Percentiles rank a stretch among this genome's conserved stretches.
Evolutionary conservation across 2,329 filamentous ascomycete genomes (phyloP).

Genomic region (Cladosporium sp.): DNA sequence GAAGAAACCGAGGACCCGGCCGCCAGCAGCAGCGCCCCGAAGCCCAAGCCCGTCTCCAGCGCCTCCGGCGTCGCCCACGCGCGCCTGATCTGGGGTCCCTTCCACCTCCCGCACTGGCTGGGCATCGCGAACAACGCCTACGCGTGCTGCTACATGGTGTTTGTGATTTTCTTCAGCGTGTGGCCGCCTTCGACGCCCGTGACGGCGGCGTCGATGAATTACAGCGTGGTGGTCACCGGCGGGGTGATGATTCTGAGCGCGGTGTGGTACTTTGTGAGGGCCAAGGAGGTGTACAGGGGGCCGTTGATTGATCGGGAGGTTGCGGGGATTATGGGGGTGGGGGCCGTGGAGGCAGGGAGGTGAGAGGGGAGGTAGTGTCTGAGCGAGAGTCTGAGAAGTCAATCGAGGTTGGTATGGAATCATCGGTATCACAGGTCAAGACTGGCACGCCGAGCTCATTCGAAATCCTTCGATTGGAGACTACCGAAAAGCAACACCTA

Average conservation of each 20-base stretch:
- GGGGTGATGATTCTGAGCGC: constrained; percentile 33
- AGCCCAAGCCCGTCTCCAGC: neutral
- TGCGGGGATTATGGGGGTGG: constrained; percentile 23
- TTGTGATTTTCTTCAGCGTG: constrained; percentile 53
- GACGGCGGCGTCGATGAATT: constrained; percentile 38
- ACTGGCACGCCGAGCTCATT: too few species aligned
- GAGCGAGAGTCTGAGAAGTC: too few species aligned
- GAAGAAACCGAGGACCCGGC: neutral
- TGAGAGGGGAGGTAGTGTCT: too few species aligned
- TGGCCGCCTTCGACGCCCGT: constrained; percentile 38
- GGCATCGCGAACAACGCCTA: constrained; percentile 51
- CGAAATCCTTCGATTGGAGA: too few species aligned
- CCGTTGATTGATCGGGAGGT: constrained; percentile 33
- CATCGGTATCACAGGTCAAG: too few species aligned
- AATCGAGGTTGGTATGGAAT: too few species aligned
- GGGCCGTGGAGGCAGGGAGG: constrained; percentile 8
- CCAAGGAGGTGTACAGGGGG: constrained; percentile 32
- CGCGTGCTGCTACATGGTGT: constrained; percentile 47
- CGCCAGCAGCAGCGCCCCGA: neutral
- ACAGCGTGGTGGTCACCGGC: constrained; percentile 34
- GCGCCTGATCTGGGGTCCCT: constrained; percentile 49
- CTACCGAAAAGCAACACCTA: too few species aligned
- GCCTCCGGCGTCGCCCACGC: constrained; percentile 19
- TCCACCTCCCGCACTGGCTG: constrained; percentile 45
- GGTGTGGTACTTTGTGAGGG: constrained; percentile 33